Conservation (phyloP, 1,284 basidiomycete genomes). For the Cystobasidiaceae sp. region DNA sequence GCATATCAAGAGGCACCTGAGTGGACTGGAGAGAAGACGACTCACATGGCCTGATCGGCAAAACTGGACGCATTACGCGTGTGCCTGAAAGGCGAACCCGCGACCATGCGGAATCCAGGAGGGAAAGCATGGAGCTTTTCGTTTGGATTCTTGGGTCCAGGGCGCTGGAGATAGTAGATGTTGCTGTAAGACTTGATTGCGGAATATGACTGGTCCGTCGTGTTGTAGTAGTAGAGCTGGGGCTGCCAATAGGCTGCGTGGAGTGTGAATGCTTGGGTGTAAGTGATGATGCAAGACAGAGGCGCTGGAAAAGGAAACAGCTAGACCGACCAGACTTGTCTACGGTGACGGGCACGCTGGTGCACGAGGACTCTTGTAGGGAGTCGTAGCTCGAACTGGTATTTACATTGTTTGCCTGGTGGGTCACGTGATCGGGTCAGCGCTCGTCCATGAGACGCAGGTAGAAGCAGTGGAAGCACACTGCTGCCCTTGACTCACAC, state of each 20-base stretch:
- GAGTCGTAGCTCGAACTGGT: conserved; percentile 44
- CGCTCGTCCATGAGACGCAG: too few relatives aligned
- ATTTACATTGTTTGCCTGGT: conserved; percentile 47
- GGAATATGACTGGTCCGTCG: conserved; percentile 41
- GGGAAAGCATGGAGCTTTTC: conserved; percentile 17
- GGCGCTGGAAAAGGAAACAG: background rate
- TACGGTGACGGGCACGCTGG: conserved; percentile 46
- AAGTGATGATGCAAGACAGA: background rate
- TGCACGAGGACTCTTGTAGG: conserved; percentile 45
- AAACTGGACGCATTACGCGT: conserved; percentile 28
- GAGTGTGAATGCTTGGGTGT: background rate
- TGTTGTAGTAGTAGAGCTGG: conserved; percentile 48
- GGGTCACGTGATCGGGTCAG: conserved; percentile 37
- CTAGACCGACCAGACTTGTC: conserved; percentile 46
- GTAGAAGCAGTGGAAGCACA: too few relatives aligned
- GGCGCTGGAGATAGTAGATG: conserved; percentile 14
- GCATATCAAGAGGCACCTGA: too few relatives aligned
- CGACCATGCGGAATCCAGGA: conserved; percentile 32
- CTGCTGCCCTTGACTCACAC: conserved; percentile 43
- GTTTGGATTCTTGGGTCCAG: conserved; percentile 10
- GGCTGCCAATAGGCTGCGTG: conserved; percentile 30
- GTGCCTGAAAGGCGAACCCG: conserved; percentile 31
- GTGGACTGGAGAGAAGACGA: background rate
- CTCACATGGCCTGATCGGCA: conserved; percentile 32
- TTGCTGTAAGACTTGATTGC: conserved; percentile 38